These are phyloP conservation scores for Exophiala calicioides DNA, from an alignment of 2,329 filamentous ascomycete genomes.

Conservation along the genomic window DNA sequence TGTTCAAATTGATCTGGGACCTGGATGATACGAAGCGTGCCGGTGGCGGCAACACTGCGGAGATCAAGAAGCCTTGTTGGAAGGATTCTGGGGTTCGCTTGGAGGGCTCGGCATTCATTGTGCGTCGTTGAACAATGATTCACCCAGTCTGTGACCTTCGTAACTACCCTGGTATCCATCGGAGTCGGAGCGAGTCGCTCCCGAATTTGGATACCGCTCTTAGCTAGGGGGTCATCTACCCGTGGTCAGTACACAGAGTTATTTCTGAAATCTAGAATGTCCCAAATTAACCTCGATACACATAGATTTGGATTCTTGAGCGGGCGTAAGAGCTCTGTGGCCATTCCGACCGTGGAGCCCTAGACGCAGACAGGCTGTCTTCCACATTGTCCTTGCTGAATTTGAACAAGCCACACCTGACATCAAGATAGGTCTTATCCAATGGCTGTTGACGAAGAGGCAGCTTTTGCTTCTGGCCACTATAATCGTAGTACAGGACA, in stretches of 20 bases:
- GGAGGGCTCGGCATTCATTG: neutral
- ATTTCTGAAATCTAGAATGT: neutral
- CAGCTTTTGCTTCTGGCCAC: too few species aligned
- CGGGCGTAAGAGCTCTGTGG: too few species aligned
- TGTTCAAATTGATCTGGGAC: neutral
- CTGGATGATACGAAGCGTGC: conserved; percentile 1
- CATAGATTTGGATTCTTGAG: conserved; percentile 4
- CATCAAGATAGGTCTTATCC: too few species aligned
- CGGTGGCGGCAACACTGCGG: neutral
- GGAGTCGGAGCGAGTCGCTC: neutral
- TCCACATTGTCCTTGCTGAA: too few species aligned
- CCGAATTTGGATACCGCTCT: conserved; percentile 5
- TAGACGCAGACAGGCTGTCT: too few species aligned
- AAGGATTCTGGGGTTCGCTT: neutral
- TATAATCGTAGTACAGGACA: too few species aligned
- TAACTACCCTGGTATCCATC: neutral
- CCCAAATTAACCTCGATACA: conserved; percentile 1
- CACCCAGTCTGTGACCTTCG: conserved; percentile 3
- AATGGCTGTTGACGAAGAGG: too few species aligned
- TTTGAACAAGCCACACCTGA: too few species aligned
- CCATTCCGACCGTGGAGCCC: too few species aligned
- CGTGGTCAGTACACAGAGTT: conserved; percentile 3
- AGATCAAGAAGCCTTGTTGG: conserved; percentile 7
- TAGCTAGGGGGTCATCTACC: conserved; percentile 4
- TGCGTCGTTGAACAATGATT: conserved; percentile 5